Conservation (phyloP, 805 yeast species). For the Saturnispora kantuleensis region DNA sequence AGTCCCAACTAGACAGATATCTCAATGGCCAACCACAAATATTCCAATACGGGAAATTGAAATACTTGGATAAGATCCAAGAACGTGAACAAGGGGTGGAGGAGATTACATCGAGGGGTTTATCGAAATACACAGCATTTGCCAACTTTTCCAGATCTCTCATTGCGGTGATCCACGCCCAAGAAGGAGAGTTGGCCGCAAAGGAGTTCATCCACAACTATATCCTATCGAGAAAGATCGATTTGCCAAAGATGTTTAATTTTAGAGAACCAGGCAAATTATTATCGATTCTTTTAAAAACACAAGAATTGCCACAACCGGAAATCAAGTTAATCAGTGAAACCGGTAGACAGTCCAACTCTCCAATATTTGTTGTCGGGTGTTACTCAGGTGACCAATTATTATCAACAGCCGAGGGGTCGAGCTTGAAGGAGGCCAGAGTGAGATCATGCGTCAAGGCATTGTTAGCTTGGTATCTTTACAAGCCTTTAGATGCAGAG, state of each 20-base stretch:
- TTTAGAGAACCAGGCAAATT: slow-evolving; percentile 84
- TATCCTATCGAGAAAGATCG: slow-evolving; percentile 74
- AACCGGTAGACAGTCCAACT: slow-evolving; percentile 77
- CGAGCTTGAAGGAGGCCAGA: slow-evolving; percentile 83
- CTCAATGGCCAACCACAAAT: slow-evolving; percentile 60
- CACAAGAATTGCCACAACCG: slow-evolving; percentile 67
- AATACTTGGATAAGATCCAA: slow-evolving; percentile 34
- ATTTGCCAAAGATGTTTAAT: slow-evolving; percentile 61
- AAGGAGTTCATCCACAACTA: slow-evolving; percentile 63
- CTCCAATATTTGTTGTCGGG: slow-evolving; percentile 86
- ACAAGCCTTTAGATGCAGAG: slow-evolving; percentile 60
- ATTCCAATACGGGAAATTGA: slow-evolving; percentile 59
- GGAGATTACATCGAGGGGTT: slow-evolving; percentile 21
- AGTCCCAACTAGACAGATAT: slow-evolving; percentile 54
- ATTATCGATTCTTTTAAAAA: slow-evolving; percentile 62
- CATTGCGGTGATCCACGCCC: slow-evolving; percentile 73
- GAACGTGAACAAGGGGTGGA: slow-evolving; percentile 43
- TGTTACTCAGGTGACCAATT: slow-evolving; percentile 75
- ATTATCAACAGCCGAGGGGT: slow-evolving; percentile 91
- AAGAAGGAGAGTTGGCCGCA: slow-evolving; percentile 55
- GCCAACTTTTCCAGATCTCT: slow-evolving; percentile 75
- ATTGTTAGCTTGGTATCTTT: slow-evolving; percentile 83
- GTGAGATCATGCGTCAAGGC: slow-evolving; percentile 88
- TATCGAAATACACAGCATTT: slow-evolving; percentile 30
- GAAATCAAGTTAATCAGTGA: slow-evolving; percentile 80